phyloP scores from a whole-genome alignment of 441 rosid species.

The Pelargonium australe region DNA sequence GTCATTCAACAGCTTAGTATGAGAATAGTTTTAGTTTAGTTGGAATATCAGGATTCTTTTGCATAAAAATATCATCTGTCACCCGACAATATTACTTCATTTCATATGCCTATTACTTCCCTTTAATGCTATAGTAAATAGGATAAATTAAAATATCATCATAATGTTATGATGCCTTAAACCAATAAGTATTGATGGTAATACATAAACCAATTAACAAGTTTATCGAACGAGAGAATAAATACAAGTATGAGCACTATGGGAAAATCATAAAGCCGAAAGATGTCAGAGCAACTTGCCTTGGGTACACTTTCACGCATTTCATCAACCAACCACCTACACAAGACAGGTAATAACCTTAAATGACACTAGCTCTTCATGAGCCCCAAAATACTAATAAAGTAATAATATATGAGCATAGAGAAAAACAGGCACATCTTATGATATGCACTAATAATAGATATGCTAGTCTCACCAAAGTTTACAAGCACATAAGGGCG shows the following conservation, averaged over 20 bases:
- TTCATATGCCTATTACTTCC: neutral
- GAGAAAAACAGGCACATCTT: constrained; percentile 3
- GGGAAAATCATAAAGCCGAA: neutral
- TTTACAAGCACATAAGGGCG: neutral
- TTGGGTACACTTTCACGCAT: constrained; percentile 83
- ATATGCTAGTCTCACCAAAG: constrained; percentile 7
- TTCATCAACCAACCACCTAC: constrained; percentile 92
- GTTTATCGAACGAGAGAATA: neutral
- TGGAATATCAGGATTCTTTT: neutral
- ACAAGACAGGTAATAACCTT: constrained; percentile 29
- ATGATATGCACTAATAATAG: neutral
- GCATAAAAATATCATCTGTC: neutral
- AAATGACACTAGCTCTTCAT: constrained; percentile 18
- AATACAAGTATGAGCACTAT: constrained; percentile 3
- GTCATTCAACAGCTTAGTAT: neutral
- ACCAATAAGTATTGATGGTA: neutral
- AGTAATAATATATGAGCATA: neutral
- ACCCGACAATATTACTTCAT: neutral
- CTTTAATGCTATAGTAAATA: constrained; percentile 3
- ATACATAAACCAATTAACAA: neutral
- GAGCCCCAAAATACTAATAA: constrained; percentile 4
- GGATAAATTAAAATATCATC: neutral
- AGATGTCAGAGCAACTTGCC: constrained; percentile 42
- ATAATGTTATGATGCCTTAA: neutral
- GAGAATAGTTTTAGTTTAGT: neutral